These are phyloP conservation scores for Xylariaceae sp. DNA, from an alignment of 2,329 filamentous ascomycete genomes.

Conservation along the genomic window DNA sequence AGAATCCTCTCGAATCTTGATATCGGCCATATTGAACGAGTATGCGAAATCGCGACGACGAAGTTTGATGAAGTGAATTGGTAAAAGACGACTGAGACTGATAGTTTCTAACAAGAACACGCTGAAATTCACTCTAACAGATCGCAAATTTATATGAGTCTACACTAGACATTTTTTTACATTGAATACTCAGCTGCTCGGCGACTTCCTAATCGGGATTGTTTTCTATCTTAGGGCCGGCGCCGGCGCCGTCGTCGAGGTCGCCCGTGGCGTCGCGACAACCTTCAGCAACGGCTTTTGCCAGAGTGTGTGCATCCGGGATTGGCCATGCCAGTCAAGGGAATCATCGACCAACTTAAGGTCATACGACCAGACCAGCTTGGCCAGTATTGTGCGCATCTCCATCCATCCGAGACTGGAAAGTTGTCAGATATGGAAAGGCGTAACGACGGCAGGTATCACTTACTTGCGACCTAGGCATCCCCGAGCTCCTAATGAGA, in stretches of 20 bases:
- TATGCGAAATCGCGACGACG: not conserved
- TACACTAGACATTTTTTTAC: no score
- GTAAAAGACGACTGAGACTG: not conserved
- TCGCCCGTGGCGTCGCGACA: not conserved
- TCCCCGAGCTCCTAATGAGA: slow-evolving; percentile 11
- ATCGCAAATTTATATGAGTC: not conserved
- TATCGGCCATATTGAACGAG: not conserved
- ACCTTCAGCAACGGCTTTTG: slow-evolving; percentile 16
- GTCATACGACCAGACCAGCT: slow-evolving; percentile 24
- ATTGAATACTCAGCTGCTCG: no score
- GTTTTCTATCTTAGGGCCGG: not conserved
- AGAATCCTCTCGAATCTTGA: not conserved
- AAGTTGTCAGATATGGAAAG: not conserved
- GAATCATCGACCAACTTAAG: slow-evolving; percentile 19
- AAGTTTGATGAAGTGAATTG: no score
- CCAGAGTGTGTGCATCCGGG: slow-evolving; percentile 25
- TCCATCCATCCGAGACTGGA: slow-evolving; percentile 19
- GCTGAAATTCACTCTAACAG: not conserved
- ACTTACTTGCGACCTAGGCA: slow-evolving; percentile 20
- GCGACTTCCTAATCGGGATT: not conserved
- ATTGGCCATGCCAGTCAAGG: slow-evolving; percentile 26
- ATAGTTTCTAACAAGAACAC: not conserved
- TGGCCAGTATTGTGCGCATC: slow-evolving; percentile 22
- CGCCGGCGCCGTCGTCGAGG: not conserved
- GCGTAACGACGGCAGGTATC: no score